Percentiles rank a stretch among this genome's conserved stretches.
phyloP scores from a whole-genome alignment of 2,329 filamentous ascomycete species.

The Trichoderma citrinoviride region DNA sequence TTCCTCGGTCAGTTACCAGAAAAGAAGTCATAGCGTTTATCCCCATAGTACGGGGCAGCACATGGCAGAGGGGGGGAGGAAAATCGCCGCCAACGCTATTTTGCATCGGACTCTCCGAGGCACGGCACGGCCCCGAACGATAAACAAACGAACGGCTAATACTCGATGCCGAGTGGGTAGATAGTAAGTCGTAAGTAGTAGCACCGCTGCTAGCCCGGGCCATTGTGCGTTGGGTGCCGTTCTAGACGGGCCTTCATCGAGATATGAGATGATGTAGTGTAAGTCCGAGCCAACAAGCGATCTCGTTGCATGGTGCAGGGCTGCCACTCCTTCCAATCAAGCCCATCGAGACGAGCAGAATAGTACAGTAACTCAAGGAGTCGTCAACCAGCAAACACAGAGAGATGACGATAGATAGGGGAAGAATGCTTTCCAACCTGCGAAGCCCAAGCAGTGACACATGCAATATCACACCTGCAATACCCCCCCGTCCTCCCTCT shows the following conservation, averaged over 20 bases:
- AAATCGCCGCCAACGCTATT: neutral
- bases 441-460: neutral
- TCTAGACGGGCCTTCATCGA: slow-evolving; percentile 7
- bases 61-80: neutral
- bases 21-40: too few relatives aligned
- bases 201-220: neutral
- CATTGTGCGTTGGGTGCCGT: neutral
- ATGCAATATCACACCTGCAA: slow-evolving; percentile 8
- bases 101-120: slow-evolving; percentile 12
- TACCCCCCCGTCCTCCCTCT: neutral
- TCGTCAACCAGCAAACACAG: neutral
- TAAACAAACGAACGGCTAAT: neutral
- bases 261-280: slow-evolving; percentile 12
- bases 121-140: slow-evolving; percentile 7
- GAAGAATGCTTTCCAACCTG: neutral
- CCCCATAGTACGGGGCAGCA: neutral
- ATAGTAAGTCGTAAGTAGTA: neutral
- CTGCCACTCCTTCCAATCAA: neutral
- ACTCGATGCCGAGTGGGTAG: neutral
- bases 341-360: neutral
- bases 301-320: neutral
- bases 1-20: neutral
- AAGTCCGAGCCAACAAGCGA: slow-evolving; percentile 7
- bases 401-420: neutral
- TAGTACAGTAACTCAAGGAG: neutral